Base-by-base conservation (phyloP, 805 yeast species). In the Hanseniaspora lindneri region DNA sequence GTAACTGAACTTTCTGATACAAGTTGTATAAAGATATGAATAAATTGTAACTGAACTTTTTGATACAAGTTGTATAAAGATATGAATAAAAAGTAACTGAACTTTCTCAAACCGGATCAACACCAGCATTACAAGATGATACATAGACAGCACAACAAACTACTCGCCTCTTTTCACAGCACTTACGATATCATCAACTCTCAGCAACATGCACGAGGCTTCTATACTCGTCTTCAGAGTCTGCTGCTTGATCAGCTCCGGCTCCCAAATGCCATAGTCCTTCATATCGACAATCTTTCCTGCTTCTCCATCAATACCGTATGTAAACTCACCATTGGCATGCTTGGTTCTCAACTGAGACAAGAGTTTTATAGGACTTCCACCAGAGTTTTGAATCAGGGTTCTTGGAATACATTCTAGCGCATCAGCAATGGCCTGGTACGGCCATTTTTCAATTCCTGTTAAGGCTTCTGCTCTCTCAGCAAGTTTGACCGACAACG, bases 371-470 rank as follows among this genome's bases (percentile, higher is more conserved):
- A 92, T 86, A 47, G 98, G 87, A 63, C 87, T 88, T 29, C 95
- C 97, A 60, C 99, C 99, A 57, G 97, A 87, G 67, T 92, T 92
- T 70, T 92, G 98, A 53, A 92, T 80, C 62, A 92, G 75, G 3
- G 98, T 92, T 70, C 98, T 80, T 58, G 99, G 97, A 58, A 92
- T 92, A 42, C 92, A 96, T 68, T 92, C 99, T 71, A 92, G 82
- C 0, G 98, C 97, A 69, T 92, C 97, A 8, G 96, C 95, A 48
- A 92, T 97, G 3, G 97, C 96, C 67, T 85, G 92, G 67, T 92
- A 92, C 42, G 99, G 99, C 95, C 95, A 89, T 68, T 92, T 98
- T 51, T 83, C 88, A 51, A 89, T 82, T 53, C 97, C 98, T 64
- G 87, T 96, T 56, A 92, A 76, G 44, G 79, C 73, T 70, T 87